phyloP scores from a whole-genome alignment of 352 stramenopile species.

The Globisporangium nagaii region DNA sequence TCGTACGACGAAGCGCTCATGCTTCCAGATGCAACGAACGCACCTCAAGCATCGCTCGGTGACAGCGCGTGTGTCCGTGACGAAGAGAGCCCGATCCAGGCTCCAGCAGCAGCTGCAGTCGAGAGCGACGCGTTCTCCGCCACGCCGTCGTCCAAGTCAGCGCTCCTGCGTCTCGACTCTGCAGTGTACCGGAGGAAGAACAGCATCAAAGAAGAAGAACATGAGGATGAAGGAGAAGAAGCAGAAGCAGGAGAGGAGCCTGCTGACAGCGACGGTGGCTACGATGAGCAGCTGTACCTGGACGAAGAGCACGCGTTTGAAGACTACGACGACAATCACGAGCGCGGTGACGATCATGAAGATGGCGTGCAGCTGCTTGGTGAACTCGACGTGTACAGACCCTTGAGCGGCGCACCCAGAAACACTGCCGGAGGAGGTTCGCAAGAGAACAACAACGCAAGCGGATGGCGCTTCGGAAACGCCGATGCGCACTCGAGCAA shows the following conservation, averaged over 20 bases:
- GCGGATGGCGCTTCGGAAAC: not conserved
- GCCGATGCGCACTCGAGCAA: not conserved
- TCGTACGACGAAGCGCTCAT: conserved; percentile 40
- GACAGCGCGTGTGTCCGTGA: too few species aligned
- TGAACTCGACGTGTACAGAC: not conserved
- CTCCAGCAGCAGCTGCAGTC: not conserved
- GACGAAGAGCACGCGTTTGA: conserved; percentile 32
- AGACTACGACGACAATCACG: conserved; percentile 20
- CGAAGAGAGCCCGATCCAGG: not conserved
- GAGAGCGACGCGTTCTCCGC: not conserved
- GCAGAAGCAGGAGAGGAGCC: not conserved
- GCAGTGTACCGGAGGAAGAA: not conserved
- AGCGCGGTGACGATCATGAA: not conserved
- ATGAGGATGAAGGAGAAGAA: conserved; percentile 5
- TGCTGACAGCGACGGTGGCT: conserved; percentile 4
- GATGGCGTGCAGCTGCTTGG: not conserved
- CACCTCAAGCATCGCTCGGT: not conserved
- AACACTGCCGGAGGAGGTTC: too few species aligned
- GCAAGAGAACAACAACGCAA: not conserved
- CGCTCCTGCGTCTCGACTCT: conserved; percentile 1
- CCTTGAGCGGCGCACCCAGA: too few species aligned
- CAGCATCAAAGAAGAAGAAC: conserved; percentile 2
- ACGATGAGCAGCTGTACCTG: conserved; percentile 21
- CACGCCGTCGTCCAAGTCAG: not conserved
- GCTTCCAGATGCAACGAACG: conserved; percentile 9